These are phyloP conservation scores for Trichoderma erinaceum DNA, from an alignment of 495 filamentous ascomycete genomes.

Conservation along the genomic window DNA sequence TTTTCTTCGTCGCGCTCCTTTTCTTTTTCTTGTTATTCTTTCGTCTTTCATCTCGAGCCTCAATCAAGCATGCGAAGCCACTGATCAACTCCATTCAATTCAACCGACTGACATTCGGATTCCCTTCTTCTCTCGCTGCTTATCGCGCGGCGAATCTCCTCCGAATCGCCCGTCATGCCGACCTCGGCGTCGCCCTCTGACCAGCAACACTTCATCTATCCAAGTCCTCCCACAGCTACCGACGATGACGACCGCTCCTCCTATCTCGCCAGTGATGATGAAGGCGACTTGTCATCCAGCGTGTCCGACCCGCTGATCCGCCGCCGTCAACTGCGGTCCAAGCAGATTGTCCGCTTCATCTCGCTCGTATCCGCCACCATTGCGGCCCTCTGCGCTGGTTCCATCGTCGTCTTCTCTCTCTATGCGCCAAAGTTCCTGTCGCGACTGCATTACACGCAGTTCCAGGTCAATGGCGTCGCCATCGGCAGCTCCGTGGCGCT, in stretches of 20 bases:
- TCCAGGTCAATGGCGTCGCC: slow-evolving; percentile 82
- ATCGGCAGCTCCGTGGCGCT: slow-evolving; percentile 78
- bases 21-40: neutral
- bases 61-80: neutral
- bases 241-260: slow-evolving; percentile 21
- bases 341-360: slow-evolving; percentile 28
- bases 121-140: neutral
- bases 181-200: slow-evolving; percentile 7
- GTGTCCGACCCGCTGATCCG: slow-evolving; percentile 24
- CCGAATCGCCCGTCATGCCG: neutral
- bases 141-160: neutral
- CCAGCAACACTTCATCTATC: slow-evolving; percentile 12
- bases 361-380: slow-evolving; percentile 38
- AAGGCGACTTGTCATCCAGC: slow-evolving; percentile 31
- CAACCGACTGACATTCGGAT: neutral
- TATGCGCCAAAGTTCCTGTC: slow-evolving; percentile 85
- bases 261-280: slow-evolving; percentile 26
- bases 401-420: slow-evolving; percentile 80
- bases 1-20: no score
- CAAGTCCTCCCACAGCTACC: slow-evolving; percentile 16
- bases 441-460: slow-evolving; percentile 76
- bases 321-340: slow-evolving; percentile 18
- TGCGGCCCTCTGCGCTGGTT: slow-evolving; percentile 67
- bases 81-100: neutral
- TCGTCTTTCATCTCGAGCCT: neutral